Evolutionary conservation across 305 asterid species (phyloP), one percentile per base, ranked within the genome.

Genomic region (Vinca major): DNA sequence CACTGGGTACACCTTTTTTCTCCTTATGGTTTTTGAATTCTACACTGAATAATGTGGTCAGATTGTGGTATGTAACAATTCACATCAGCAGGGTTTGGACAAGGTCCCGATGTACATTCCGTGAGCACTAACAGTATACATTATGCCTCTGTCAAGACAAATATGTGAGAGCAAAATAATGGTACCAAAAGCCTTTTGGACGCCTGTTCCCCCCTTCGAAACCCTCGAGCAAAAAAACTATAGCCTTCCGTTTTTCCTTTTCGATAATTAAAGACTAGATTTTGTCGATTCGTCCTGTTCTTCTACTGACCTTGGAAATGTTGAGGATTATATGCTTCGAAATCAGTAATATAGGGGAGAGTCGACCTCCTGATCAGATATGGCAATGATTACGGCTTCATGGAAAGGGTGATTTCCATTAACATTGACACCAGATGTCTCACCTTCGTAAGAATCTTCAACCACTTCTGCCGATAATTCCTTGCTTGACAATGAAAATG

Each of bases 371-470:
- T 21, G 7, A 55, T 68, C 70, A 50, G 48, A 56, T 26, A 43
- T 61, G 63, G 62, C 45, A 26, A 5, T 26, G 63, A 9, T 55
- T 16, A 49, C 66, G 37, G 48, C 63, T 51, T 43, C 75, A 50
- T 41, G 47, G 70, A 39, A 16, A 56, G 66, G 54, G 69, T 68
- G 63, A 48, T 63, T 70, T 78, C 65, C 45, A 45, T 73, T 60
- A 54, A 54, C 67, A 64, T 56, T 53, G 71, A 60, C 70, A 71
- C 69, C 70, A 5, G 63, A 68, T 12, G 16, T 55, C 75, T 33
- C 72, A 10, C 33, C 69, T 21, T 81, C 92, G 66, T 78, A 86
- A 43, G 95, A 91, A 79, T 91, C 97, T 73, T 80, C 87, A 67
- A 86, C 86, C 12, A 84, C 77, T 65, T 77, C 71, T 33, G 72